Conservation (phyloP, 176 grass and related monocot species). For the Triticum timopheevii region DNA sequence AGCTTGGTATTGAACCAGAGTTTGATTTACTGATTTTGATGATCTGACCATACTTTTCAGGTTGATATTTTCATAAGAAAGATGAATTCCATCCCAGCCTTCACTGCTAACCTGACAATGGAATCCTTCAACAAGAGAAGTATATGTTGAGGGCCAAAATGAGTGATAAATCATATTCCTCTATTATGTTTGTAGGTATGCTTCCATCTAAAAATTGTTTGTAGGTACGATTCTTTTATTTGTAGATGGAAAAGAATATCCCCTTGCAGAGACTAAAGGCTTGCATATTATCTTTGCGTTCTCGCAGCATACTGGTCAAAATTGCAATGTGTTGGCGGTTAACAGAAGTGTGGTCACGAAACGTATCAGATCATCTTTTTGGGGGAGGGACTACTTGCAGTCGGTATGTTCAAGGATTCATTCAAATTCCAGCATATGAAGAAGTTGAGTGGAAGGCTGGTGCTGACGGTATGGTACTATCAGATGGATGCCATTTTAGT, state of each 20-base stretch:
- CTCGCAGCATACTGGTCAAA: neutral
- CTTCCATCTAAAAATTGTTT: neutral
- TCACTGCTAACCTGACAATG: constrained; percentile 92
- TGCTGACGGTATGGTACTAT: neutral
- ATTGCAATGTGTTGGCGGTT: neutral
- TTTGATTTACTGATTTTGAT: neutral
- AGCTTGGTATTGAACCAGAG: neutral
- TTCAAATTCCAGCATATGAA: neutral
- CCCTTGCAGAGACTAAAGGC: neutral
- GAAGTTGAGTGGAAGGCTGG: neutral
- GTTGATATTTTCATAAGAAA: constrained; percentile 86
- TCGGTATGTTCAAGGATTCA: neutral
- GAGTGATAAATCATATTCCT: constrained; percentile 2
- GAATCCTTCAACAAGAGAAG: constrained; percentile 96
- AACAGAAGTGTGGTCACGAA: neutral
- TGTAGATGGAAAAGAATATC: neutral
- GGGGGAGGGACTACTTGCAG: neutral
- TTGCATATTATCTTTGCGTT: neutral
- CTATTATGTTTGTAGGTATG: constrained; percentile 5
- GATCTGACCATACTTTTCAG: constrained; percentile 46
- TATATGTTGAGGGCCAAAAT: constrained; percentile 45
- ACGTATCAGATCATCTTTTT: neutral
- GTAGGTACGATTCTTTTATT: neutral
- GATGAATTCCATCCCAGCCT: constrained; percentile 91
- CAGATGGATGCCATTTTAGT: neutral